These are phyloP conservation scores for Yamagishiella unicocca DNA, from an alignment of 139 green algal genomes.

Conservation along the genomic window DNA sequence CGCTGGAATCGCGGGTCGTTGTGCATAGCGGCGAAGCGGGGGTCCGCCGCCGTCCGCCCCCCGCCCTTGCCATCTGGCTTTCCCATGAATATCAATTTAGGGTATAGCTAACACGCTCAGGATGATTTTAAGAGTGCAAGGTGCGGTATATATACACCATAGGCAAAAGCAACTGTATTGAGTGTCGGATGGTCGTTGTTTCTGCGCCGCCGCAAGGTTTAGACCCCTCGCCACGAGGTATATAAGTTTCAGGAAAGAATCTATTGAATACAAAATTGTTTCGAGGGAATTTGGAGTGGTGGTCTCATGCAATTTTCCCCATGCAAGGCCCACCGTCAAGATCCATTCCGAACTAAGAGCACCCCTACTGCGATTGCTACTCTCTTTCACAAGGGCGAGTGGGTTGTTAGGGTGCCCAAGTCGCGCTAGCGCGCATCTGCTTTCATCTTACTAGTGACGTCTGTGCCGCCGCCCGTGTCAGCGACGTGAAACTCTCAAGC, in stretches of 20 bases:
- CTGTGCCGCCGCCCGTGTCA: slow-evolving; percentile 11
- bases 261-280: background rate
- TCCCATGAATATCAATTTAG: background rate
- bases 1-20: slow-evolving; percentile 90
- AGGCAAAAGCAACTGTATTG: too few species aligned
- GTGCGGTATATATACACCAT: background rate
- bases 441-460: background rate
- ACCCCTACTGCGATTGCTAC: background rate
- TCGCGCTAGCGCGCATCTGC: background rate
- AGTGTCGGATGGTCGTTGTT: too few species aligned
- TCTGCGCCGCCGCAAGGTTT: too few species aligned
- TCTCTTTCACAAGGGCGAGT: slow-evolving; percentile 11
- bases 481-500: background rate
- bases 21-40: slow-evolving; percentile 84
- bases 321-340: slow-evolving; percentile 21
- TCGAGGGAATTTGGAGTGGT: background rate
- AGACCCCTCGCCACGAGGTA: too few species aligned
- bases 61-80: slow-evolving; percentile 31
- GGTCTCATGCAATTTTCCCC: background rate
- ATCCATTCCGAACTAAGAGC: slow-evolving; percentile 1
- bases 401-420: slow-evolving; percentile 21
- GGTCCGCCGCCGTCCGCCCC: slow-evolving; percentile 10
- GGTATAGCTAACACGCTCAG: too few species aligned
- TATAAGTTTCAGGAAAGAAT: too few species aligned
- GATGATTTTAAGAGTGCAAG: too few species aligned